Base-by-base conservation (phyloP, 768 basidiomycete species). In the Lentinula raphanica region DNA sequence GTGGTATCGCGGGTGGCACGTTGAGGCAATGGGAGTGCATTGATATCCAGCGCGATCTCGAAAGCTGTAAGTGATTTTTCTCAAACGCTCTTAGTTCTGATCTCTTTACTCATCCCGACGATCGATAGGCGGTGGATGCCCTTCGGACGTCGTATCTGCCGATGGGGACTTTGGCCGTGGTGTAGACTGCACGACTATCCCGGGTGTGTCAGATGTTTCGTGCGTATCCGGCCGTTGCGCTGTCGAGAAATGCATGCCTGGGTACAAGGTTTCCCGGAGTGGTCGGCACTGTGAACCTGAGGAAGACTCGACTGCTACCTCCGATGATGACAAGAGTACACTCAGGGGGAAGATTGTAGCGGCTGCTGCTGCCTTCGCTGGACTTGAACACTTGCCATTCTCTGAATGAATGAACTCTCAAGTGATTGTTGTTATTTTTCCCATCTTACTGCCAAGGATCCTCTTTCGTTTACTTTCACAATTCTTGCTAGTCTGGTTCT, bases 91-190 rank as follows among this genome's bases (percentile, higher is more conserved):
- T n/a, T n/a, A n/a, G n/a, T n/a, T n/a, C n/a, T n/a, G n/a, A n/a
- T n/a, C n/a, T n/a, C n/a, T n/a, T n/a, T n/a, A n/a, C n/a, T n/a
- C n/a, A n/a, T n/a, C n/a, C n/a, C n/a, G n/a, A n/a, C n/a, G n/a
- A n/a, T n/a, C n/a, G n/a, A n/a, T 58, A 75, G 72, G 74, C 60
- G 74, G 74, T 19, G 74, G 74, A 7, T 75, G 74, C 62, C 61
- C 61, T 36, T n/a, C 66, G 2, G 70, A 70, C 0, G 60, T 69
- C 25, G 57, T 64, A 13, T 60, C 62, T 56, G 64, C 44, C 62
- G 67, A 46, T 49, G 36, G 74, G 27, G 23, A 42, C 3, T 12
- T 49, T 9, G 53, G 50, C 17, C 49, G 17, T 25, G 62, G 75
- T 42, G 48, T 62, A 7, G 76, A 77, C 62, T 77, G 76, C 62